A percentile compares a stretch with the other conserved stretches of the same genome.
Conservation (phyloP, 2,329 filamentous ascomycete genomes). For the Dactylella cylindrospora region DNA sequence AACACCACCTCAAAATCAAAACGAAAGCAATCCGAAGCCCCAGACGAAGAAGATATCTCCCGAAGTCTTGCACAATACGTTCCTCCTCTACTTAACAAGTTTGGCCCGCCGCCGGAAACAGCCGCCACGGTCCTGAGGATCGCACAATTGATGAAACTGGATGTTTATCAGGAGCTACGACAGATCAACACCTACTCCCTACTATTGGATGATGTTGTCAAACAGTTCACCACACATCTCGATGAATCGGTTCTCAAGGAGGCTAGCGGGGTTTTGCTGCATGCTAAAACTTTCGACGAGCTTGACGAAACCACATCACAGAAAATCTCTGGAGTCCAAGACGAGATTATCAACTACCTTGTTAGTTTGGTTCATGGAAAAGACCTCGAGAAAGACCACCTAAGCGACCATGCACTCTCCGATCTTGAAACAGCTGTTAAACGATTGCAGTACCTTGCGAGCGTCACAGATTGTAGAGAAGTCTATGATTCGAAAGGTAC, state of each 20-base stretch:
- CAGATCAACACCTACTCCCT: slow-evolving; percentile 78
- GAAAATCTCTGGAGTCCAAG: slow-evolving; percentile 82
- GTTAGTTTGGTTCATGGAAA: slow-evolving; percentile 69
- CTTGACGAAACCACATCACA: slow-evolving; percentile 80
- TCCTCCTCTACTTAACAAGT: slow-evolving; percentile 86
- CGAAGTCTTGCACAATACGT: slow-evolving; percentile 70
- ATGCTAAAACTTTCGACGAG: slow-evolving; percentile 83
- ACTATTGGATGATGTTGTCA: slow-evolving; percentile 85
- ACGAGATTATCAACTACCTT: slow-evolving; percentile 74
- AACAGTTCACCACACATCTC: slow-evolving; percentile 90
- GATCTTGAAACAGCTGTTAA: slow-evolving; percentile 73
- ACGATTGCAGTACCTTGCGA: slow-evolving; percentile 77
- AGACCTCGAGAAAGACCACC: slow-evolving; percentile 71
- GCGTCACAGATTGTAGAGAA: slow-evolving; percentile 74
- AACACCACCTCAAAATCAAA: slow-evolving; percentile 27
- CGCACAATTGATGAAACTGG: slow-evolving; percentile 81
- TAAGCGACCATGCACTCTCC: slow-evolving; percentile 65
- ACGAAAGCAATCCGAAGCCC: slow-evolving; percentile 35
- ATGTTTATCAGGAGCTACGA: slow-evolving; percentile 82
- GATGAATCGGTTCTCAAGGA: slow-evolving; percentile 82
- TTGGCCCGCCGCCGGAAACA: slow-evolving; percentile 82
- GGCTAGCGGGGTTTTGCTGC: slow-evolving; percentile 76
- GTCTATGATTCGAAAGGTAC: slow-evolving; percentile 64
- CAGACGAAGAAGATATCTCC: slow-evolving; percentile 47
- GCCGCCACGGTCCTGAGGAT: slow-evolving; percentile 82